phyloP scores from a whole-genome alignment of 2,329 filamentous ascomycete genomes.

The Clonostachys byssicola region DNA sequence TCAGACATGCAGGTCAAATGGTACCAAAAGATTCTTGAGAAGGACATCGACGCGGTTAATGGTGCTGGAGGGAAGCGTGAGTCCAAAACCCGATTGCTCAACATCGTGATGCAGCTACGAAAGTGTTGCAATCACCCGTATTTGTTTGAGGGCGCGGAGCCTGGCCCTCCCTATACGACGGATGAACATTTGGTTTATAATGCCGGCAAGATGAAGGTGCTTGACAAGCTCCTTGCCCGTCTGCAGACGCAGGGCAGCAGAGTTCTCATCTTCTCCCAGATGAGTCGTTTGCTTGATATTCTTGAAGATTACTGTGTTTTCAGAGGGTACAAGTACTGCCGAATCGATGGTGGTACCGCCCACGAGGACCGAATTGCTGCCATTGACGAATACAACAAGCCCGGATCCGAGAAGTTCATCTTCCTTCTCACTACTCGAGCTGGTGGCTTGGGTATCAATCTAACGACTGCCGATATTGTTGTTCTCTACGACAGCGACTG shows the following conservation, averaged over 20 bases:
- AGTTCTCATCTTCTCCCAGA: conserved; percentile 98
- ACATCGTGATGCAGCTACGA: conserved; percentile 98
- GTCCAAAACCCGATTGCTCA: conserved; percentile 92
- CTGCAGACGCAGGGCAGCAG: conserved; percentile 84
- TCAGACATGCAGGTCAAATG: conserved; percentile 98
- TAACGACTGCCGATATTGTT: conserved; percentile 93
- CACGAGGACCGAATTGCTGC: conserved; percentile 97
- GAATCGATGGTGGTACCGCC: conserved; percentile 93
- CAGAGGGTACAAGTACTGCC: conserved; percentile 90
- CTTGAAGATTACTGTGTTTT: conserved; percentile 98
- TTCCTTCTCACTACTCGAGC: conserved; percentile 94
- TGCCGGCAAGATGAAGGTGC: conserved; percentile 93
- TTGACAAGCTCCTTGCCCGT: conserved; percentile 84
- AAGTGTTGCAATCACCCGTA: conserved; percentile 99
- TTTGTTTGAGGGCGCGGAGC: conserved; percentile 94
- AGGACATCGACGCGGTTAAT: conserved; percentile 98
- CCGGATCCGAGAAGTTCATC: conserved; percentile 91
- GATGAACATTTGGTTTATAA: conserved; percentile 95
- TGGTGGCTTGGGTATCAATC: conserved; percentile 92
- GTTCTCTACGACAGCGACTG: conserved; percentile 97
- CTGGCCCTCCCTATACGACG: conserved; percentile 94
- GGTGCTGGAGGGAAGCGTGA: conserved; percentile 94
- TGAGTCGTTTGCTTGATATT: conserved; percentile 96
- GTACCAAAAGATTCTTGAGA: conserved; percentile 98
- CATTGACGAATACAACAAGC: conserved; percentile 98